Percentiles rank a stretch among this genome's conserved stretches.
phyloP scores from a whole-genome alignment of 2,329 filamentous ascomycete species.

The Metarhizium brunneum region DNA sequence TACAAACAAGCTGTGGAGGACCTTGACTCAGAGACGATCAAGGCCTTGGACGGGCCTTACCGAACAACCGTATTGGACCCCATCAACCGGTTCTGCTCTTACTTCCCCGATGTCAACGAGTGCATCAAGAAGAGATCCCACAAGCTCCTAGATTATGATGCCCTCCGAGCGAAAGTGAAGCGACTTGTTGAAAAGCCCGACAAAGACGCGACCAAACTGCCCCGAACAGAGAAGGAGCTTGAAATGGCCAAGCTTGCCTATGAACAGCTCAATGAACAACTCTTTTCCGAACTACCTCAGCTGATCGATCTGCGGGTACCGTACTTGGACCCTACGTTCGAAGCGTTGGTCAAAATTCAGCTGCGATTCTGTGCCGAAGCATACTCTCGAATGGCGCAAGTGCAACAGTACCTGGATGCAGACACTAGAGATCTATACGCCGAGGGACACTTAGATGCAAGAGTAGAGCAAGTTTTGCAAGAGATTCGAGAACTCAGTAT shows the following conservation, averaged over 20 bases:
- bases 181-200: conserved; percentile 96
- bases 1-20: conserved; percentile 99
- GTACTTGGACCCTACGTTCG: conserved; percentile 93
- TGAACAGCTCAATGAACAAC: conserved; percentile 93
- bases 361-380: conserved; percentile 95
- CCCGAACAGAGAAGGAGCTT: conserved; percentile 90
- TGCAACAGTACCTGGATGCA: conserved; percentile 94
- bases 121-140: conserved; percentile 99
- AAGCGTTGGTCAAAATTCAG: conserved; percentile 98
- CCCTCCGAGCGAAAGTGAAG: conserved; percentile 92
- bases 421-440: conserved; percentile 96
- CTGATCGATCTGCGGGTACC: conserved; percentile 94
- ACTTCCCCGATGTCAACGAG: conserved; percentile 98
- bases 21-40: conserved; percentile 95
- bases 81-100: conserved; percentile 91
- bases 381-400: conserved; percentile 96
- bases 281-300: conserved; percentile 86
- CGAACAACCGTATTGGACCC: conserved; percentile 89
- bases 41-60: conserved; percentile 93
- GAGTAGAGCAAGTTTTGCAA: conserved; percentile 91
- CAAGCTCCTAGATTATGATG: conserved; percentile 97
- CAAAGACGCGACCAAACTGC: conserved; percentile 95
- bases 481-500: conserved; percentile 97
- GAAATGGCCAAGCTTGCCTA: conserved; percentile 90
- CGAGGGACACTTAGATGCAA: conserved; percentile 78